Base-by-base conservation (phyloP, 2,329 filamentous ascomycete genomes). In the Ascochyta viciae-villosae region DNA sequence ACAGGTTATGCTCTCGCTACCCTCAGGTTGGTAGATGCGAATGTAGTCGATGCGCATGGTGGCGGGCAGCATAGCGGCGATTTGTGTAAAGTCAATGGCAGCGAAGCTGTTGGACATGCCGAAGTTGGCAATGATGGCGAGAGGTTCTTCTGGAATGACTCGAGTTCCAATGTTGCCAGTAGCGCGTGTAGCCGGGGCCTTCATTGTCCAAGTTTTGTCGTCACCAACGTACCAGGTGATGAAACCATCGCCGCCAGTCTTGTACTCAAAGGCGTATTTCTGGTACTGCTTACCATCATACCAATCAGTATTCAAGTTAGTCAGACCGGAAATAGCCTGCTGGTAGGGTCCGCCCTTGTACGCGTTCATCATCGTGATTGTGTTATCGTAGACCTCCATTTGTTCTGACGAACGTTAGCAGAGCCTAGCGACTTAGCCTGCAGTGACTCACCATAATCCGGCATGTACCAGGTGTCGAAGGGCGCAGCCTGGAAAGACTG, bases 161-260 rank as follows among this genome's bases (percentile, higher is more conserved):
- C 88, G 80, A 63, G 88, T 84, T 6, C 86, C 88, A 53, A 91
- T 76, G 67, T 91, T 91, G 54, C 88, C 89, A 59, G 90, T 90
- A 1, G 87, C 85, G 5, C 87, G 84, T 15, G 89, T 76, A 2
- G 88, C 80, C 35, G 83, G 77, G 29, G 76, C 83, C 57, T 85
- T 81, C 50, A 90, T 73, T 34, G 85, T 87, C 85, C 86, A 90
- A 2, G 85, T 88, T 51, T 85, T 83, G 5, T 85, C 78, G 34
- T 85, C 78, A 24, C 87, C 88, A 23, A 91, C 85, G 63, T 86
- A 87, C 87, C 87, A 91, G n/a, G 82, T 84, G 16, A 90, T 82
- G 50, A 85, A 81, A 1, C 87, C 88, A 15, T 78, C 68, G 0
- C 74, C 75, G 4, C 88, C 88, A 3, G 81, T 81, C 19, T 75